Base-by-base conservation (phyloP, 2,329 filamentous ascomycete genomes). In the Pestalotiopsis sp. region DNA sequence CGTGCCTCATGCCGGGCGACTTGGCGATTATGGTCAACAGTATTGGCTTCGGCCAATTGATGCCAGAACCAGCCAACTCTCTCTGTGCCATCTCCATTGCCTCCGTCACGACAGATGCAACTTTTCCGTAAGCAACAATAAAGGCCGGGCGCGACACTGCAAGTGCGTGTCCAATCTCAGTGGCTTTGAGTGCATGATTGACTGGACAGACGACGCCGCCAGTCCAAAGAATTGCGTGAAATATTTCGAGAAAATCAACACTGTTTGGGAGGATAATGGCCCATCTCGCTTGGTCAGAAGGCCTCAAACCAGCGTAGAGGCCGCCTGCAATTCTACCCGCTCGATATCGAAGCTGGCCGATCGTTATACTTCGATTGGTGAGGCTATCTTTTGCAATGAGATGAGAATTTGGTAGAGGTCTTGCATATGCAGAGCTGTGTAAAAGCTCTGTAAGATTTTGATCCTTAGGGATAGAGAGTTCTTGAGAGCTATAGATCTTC, bases 401-500 rank as follows among this genome's bases (percentile, higher is more conserved):
- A 67, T 84, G 82, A 0, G 82, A 83, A 36, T 81, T 79, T 12
- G 80, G 80, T 1, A 84, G 71, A 2, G 75, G 68, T 52, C 20
- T 20, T 59, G 70, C 67, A 13, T 73, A 74, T 1, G 78, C 74
- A 6, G 79, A 79, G 12, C 75, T 73, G 69, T 84, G 81, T 60
- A 85, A 78, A 31, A 85, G 77, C 69, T 84, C 77, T 4, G 82
- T 84, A 60, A 84, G 77, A 68, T 82, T 84, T 38, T 80, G 73
- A 70, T 82, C 77, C 13, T 69, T 73, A 1, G 83, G 82, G 66
- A 84, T 76, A 9, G 75, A 66, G 59, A 81, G 76, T 6, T 70
- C 65, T 67, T 71, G 60, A 20, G 75, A 75, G n/a, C 74, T 74
- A 73, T 81, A 81, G 66, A 77, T 75, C 14, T 67, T 77, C 79